A percentile compares a stretch with the other conserved stretches of the same genome.
phyloP scores from a whole-genome alignment of 164 flowering plant species.

The Stephania japonica region DNA sequence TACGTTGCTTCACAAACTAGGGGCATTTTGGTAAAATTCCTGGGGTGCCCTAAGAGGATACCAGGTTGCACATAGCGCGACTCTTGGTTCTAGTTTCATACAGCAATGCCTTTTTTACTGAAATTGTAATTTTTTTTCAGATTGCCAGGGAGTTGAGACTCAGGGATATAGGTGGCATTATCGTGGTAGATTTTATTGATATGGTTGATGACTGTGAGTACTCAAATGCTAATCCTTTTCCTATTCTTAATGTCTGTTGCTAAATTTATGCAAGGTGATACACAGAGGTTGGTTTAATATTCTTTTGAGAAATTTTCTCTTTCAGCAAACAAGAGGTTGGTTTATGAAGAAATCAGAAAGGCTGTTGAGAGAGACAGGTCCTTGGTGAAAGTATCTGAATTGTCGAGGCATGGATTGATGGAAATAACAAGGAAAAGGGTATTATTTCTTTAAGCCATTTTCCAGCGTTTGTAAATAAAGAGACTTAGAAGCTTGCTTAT shows the following conservation, averaged over 20 bases:
- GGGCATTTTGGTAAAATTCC: too few species aligned
- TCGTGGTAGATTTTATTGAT: slow-evolving; percentile 95
- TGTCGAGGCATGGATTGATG: slow-evolving; percentile 94
- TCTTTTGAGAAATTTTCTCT: neutral
- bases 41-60: too few species aligned
- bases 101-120: neutral
- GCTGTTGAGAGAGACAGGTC: slow-evolving; percentile 90
- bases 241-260: neutral
- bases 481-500: neutral
- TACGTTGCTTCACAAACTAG: too few species aligned
- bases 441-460: slow-evolving; percentile 13
- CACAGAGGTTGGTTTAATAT: neutral
- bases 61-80: too few species aligned
- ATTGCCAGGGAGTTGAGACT: slow-evolving; percentile 94
- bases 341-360: slow-evolving; percentile 86
- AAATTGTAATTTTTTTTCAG: slow-evolving; percentile 35
- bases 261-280: neutral
- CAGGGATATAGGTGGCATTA: slow-evolving; percentile 95
- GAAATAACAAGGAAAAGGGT: slow-evolving; percentile 98
- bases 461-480: neutral
- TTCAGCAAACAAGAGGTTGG: slow-evolving; percentile 82
- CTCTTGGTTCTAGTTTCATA: neutral
- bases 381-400: slow-evolving; percentile 71
- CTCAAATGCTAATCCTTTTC: neutral
- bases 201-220: slow-evolving; percentile 81